Conservation (phyloP, 345 rosid species). For the Aurinia saxatilis region DNA sequence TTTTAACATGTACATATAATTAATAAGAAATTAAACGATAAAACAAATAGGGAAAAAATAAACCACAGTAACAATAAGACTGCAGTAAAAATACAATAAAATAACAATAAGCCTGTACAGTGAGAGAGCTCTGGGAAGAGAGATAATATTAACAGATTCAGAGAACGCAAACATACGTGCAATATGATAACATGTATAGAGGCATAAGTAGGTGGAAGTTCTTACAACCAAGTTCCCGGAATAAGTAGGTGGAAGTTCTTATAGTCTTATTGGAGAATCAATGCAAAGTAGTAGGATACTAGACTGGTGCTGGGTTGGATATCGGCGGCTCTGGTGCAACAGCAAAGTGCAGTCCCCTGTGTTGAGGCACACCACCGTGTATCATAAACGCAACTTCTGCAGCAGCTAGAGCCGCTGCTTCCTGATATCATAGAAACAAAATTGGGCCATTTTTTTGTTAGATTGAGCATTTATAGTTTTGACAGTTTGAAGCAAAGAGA, state of each 20-base stretch:
- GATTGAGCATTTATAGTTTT: neutral
- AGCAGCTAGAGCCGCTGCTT: slow-evolving; percentile 85
- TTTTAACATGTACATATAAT: neutral
- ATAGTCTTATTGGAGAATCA: slow-evolving; percentile 1
- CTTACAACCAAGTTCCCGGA: slow-evolving; percentile 14
- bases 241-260: no score
- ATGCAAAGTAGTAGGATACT: neutral
- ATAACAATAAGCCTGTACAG: slow-evolving; percentile 13
- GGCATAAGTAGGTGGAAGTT: slow-evolving; percentile 16
- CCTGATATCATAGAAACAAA: slow-evolving; percentile 42
- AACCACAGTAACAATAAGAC: no score
- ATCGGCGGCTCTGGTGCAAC: slow-evolving; percentile 52
- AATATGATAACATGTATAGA: slow-evolving; percentile 12
- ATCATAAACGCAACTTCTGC: slow-evolving; percentile 90
- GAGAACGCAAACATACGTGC: slow-evolving; percentile 7
- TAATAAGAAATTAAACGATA: no score
- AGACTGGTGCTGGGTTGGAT: slow-evolving; percentile 19
- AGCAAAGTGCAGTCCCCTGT: slow-evolving; percentile 61
- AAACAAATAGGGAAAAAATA: no score
- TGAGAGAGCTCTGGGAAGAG: slow-evolving; percentile 1
- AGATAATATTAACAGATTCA: neutral
- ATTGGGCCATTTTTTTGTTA: neutral
- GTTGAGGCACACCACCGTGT: slow-evolving; percentile 51
- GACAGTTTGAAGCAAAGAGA: neutral
- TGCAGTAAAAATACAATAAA: neutral